Base-by-base conservation (phyloP, 2,329 filamentous ascomycete species). In the Penicillium sp. region DNA sequence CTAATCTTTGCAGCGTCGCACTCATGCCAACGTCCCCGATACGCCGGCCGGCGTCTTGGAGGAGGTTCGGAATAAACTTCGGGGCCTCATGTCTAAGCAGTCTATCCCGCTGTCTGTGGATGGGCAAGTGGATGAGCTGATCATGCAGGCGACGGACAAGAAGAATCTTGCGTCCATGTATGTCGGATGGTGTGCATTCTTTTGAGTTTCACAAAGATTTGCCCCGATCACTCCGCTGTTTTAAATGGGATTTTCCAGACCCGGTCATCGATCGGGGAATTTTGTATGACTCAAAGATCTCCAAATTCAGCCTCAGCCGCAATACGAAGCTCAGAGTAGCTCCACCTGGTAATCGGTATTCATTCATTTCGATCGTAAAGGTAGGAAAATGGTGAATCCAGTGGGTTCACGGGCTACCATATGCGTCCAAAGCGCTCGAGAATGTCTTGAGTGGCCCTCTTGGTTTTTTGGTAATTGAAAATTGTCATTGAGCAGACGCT, bases 121-220 rank as follows among this genome's bases (percentile, higher is more conserved):
- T 76, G 95, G 96, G 0, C 95, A 99, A 79, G 95, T 97, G n/a
- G 91, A 97, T 74, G 92, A 96, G 76, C 77, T 99, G 75, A 95
- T 99, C 67, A 86, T 89, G 72, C 88, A 94, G 78, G 95, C 96
- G 36, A 90, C 89, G 22, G 87, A 92, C 75, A 86, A 89, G 57
- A 85, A 79, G 70, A 96, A 95, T 74, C 76, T 99, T 76, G 86
- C 91, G 18, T 86, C 87, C 40, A 99, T 99, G 96, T 99, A 98
- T 77, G 96, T 98, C 77, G 95, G 95, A 19, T 98, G 94, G 94
- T 89, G 86, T 78, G 81, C 87, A 13, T 89, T 89, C 69, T 85
- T 88, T 60, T 89, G 64, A 73, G 49, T 22, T 33, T 36, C 10
- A n/a, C n/a, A n/a, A 50, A 24, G 33, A n/a, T 22, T 22, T 46